Evolutionary conservation across 1,284 basidiomycete species (phyloP), one percentile per base, ranked within the genome.

Genomic region (Cryptococcus deneoformans): DNA sequence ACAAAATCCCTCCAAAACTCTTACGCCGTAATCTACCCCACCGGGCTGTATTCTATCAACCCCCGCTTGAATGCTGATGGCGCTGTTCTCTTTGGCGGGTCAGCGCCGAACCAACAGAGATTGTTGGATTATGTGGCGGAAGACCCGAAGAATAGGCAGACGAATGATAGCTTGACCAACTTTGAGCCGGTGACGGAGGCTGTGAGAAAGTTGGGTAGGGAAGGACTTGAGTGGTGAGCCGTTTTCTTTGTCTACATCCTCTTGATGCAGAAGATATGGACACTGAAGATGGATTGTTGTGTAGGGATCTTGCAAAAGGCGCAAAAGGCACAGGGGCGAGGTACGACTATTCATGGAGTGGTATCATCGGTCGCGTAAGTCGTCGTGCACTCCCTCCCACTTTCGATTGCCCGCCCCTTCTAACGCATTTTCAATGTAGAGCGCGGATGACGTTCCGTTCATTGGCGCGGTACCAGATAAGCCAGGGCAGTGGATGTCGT

Each of bases 391-490:
- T n/a, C 36, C 35, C 10, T 7, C 11, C 35, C 24, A 46, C n/a
- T 44, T 43, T 7, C 36, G 36, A 5, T n/a, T 45, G 29, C 29
- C 4, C 7, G 10, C 24, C 10, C 11, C 50, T 14, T 35, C 52
- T 54, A 37, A 54, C 49, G 14, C 43, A 34, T 48, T 59, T 60
- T 6, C 59, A 61, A 39, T 34, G 59, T 29, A 60, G 64, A 68
- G 62, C n/a, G 60, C 64, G 6, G 68, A 69, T 46, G 47, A 58
- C 4, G 60, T 69, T 9, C 66, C 69, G 3, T 67, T 67, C 45
- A 53, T 71, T 16, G 70, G 70, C 7, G 53, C 63, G 5, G 60
- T 70, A n/a, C 70, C 70, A 7, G 63, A 57, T 10, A 67, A 64
- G 55, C 34, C 56, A 11, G 70, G 70, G 12, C 70, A 72, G 47